Evolutionary conservation across 768 basidiomycete species (phyloP).

Genomic region (Amanita fuliginea): DNA sequence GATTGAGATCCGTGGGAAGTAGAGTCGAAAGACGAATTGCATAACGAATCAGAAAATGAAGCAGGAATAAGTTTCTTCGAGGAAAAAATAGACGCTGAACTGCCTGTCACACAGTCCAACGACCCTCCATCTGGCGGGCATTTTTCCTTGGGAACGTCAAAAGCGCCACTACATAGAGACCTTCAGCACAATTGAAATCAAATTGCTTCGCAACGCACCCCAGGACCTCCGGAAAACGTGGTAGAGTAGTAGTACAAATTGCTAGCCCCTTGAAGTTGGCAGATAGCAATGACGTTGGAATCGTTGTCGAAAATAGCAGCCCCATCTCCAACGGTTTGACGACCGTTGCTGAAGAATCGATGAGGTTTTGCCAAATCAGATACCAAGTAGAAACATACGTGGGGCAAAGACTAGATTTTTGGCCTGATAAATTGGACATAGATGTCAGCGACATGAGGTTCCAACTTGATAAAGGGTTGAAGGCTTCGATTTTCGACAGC

Average conservation of each 20-base stretch:
- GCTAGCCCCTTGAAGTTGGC: slow-evolving; percentile 70
- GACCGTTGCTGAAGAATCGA: slow-evolving; percentile 66
- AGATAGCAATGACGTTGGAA: slow-evolving; percentile 77
- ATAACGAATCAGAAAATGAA: slow-evolving; percentile 13
- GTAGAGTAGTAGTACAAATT: slow-evolving; percentile 88
- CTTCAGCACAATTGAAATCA: slow-evolving; percentile 1
- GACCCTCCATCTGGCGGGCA: slow-evolving; percentile 96
- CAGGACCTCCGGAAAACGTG: slow-evolving; percentile 89
- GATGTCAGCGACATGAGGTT: slow-evolving; percentile 69
- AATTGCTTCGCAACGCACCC: slow-evolving; percentile 39
- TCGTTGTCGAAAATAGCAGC: slow-evolving; percentile 71
- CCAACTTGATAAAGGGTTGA: slow-evolving; percentile 58
- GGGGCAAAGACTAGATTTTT: slow-evolving; percentile 92
- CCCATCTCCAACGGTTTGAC: slow-evolving; percentile 97
- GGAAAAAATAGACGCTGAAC: slow-evolving; percentile 49
- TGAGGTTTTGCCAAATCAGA: slow-evolving; percentile 10
- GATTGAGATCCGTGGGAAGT: slow-evolving; percentile 9
- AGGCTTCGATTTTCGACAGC: background rate
- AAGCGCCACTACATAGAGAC: slow-evolving; percentile 67
- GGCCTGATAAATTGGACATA: slow-evolving; percentile 63
- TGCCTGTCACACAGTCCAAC: slow-evolving; percentile 92
- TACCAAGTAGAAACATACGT: slow-evolving; percentile 39
- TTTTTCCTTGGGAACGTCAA: slow-evolving; percentile 86
- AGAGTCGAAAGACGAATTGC: slow-evolving; percentile 12
- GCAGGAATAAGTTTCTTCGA: slow-evolving; percentile 4